Percentiles rank a stretch among this genome's conserved stretches.
These are phyloP conservation scores for Musa balbisiana DNA, from an alignment of 202 grass and related monocot genomes.

Conservation along the genomic window DNA sequence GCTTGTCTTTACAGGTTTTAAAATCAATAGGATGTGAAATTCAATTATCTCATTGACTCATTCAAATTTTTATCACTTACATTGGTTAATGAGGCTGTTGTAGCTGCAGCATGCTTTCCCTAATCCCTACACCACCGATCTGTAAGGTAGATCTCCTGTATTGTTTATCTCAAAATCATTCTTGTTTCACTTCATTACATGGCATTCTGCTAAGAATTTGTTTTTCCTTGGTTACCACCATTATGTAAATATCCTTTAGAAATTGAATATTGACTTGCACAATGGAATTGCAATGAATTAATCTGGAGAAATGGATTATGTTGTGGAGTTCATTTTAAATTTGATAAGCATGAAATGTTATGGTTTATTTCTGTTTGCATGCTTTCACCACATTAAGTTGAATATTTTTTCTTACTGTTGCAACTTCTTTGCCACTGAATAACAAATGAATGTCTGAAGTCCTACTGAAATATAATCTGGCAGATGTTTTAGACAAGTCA, in stretches of 20 bases:
- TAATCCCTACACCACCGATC: background rate
- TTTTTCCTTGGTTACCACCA: background rate
- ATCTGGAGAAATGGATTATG: background rate
- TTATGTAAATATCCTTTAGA: background rate
- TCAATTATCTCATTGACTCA: background rate
- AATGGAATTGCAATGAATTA: background rate
- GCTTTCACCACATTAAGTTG: too few relatives aligned
- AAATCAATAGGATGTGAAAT: background rate
- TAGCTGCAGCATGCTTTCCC: background rate
- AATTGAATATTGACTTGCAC: background rate
- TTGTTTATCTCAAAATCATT: background rate
- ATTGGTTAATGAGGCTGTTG: background rate
- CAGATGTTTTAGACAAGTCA: too few relatives aligned
- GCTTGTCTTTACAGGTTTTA: background rate
- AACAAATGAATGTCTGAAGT: too few relatives aligned
- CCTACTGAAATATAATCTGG: too few relatives aligned
- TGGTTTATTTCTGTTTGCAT: too few relatives aligned
- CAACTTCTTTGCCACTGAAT: too few relatives aligned
- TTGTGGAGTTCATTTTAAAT: too few relatives aligned
- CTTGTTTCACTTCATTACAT: background rate
- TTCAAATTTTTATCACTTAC: background rate
- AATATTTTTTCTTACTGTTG: too few relatives aligned
- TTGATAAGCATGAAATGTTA: too few relatives aligned
- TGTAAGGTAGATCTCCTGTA: constrained; percentile 1
- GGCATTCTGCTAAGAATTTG: background rate